Conservation (phyloP, 2,329 filamentous ascomycete species). For the Alternaria alternata region DNA sequence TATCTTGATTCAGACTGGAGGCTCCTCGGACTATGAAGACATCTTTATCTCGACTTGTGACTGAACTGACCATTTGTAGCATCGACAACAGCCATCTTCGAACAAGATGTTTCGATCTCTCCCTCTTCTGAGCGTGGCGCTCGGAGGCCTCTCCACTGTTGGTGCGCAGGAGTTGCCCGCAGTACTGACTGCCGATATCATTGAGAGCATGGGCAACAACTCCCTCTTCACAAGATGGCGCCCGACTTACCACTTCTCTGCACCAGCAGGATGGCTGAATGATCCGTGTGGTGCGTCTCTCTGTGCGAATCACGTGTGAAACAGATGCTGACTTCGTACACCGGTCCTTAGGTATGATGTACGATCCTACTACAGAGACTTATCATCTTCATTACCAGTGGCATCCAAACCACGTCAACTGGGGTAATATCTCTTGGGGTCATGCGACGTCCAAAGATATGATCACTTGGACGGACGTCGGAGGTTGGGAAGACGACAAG, state of each 20-base stretch:
- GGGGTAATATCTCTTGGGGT: constrained; percentile 56
- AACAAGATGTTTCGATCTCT: constrained; percentile 34
- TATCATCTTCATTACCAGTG: constrained; percentile 66
- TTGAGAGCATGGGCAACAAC: constrained; percentile 54
- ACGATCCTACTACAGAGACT: constrained; percentile 56
- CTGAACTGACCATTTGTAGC: constrained; percentile 6
- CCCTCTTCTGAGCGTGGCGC: constrained; percentile 36
- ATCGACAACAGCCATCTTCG: not conserved
- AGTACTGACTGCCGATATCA: constrained; percentile 39
- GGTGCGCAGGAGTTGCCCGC: constrained; percentile 36
- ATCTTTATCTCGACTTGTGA: not conserved
- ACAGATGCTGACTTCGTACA: not conserved
- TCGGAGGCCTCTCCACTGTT: constrained; percentile 26
- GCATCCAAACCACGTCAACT: constrained; percentile 58
- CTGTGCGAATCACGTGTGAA: not conserved
- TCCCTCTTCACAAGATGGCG: constrained; percentile 60
- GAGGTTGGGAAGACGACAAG: constrained; percentile 57
- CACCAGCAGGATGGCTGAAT: constrained; percentile 61
- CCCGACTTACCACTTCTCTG: constrained; percentile 56
- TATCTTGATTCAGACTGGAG: not conserved
- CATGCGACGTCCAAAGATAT: constrained; percentile 62
- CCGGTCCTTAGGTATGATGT: constrained; percentile 52
- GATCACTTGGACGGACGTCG: constrained; percentile 56
- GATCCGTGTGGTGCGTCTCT: constrained; percentile 18
- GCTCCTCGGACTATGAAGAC: not conserved